Conservation (phyloP, 805 yeast genomes). For the Starmerella apicola region DNA sequence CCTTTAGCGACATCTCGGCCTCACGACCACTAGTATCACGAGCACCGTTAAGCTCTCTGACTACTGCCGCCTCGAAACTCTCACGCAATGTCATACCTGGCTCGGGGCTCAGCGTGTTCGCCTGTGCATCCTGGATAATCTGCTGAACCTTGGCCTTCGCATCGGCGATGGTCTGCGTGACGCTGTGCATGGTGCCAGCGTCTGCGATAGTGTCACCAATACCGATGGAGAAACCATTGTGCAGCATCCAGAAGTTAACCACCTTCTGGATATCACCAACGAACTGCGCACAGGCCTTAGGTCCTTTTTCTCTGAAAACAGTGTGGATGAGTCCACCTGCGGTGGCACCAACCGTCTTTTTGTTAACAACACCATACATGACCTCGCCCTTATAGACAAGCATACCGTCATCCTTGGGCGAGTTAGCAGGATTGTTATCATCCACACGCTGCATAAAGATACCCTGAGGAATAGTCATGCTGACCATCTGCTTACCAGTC, state of each 20-base stretch:
- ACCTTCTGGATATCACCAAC: conserved; percentile 91
- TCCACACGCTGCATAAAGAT: conserved; percentile 90
- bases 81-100: conserved; percentile 99
- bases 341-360: conserved; percentile 96
- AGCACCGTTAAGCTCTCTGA: conserved; percentile 89
- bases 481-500: conserved; percentile 92
- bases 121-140: conserved; percentile 85
- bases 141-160: conserved; percentile 93
- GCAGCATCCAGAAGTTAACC: conserved; percentile 91
- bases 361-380: conserved; percentile 95
- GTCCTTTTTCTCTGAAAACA: conserved; percentile 95
- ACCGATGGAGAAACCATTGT: conserved; percentile 96
- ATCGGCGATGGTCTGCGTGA: conserved; percentile 81
- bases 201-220: conserved; percentile 99
- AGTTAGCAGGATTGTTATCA: conserved; percentile 66
- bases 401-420: conserved; percentile 94
- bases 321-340: conserved; percentile 97
- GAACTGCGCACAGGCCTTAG: conserved; percentile 73
- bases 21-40: conserved; percentile 99
- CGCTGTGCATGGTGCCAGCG: conserved; percentile 85
- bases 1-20: conserved; percentile 92
- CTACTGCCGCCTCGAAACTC: conserved; percentile 94
- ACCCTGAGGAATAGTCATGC: conserved; percentile 90
- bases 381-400: conserved; percentile 89
- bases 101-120: conserved; percentile 76